phyloP scores from a whole-genome alignment of 371 early-diverging fungal species.

The Mortierella sp. region DNA sequence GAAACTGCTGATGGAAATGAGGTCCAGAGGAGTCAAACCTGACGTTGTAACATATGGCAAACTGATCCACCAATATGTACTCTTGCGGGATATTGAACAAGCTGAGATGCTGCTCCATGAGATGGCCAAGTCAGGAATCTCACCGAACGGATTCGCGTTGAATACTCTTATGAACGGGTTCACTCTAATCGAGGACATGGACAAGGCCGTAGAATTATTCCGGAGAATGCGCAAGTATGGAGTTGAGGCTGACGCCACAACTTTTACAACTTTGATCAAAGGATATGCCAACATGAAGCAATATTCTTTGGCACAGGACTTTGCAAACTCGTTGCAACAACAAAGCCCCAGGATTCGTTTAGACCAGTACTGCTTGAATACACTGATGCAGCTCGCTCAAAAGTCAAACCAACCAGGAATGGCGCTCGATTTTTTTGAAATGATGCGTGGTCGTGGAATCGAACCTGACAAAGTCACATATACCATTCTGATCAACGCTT shows the following conservation, averaged over 20 bases:
- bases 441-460: slow-evolving; percentile 57
- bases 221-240: slow-evolving; percentile 51
- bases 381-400: slow-evolving; percentile 53
- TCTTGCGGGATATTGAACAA: slow-evolving; percentile 55
- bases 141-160: slow-evolving; percentile 35
- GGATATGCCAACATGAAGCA: slow-evolving; percentile 59
- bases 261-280: slow-evolving; percentile 60
- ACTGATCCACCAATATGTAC: slow-evolving; percentile 58
- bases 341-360: slow-evolving; percentile 25
- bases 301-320: slow-evolving; percentile 41
- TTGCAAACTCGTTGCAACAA: slow-evolving; percentile 43
- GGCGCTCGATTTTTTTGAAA: slow-evolving; percentile 50
- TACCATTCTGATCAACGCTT: slow-evolving; percentile 57
- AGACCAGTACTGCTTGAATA: slow-evolving; percentile 39
- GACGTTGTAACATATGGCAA: slow-evolving; percentile 48
- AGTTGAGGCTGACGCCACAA: slow-evolving; percentile 29
- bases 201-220: slow-evolving; percentile 59
- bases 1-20: slow-evolving; percentile 38
- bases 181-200: slow-evolving; percentile 58
- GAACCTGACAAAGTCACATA: slow-evolving; percentile 50
- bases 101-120: slow-evolving; percentile 56
- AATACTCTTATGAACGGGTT: slow-evolving; percentile 62
- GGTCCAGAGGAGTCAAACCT: slow-evolving; percentile 28
- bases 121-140: slow-evolving; percentile 43
- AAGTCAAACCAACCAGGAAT: slow-evolving; percentile 46